Base-by-base conservation (phyloP, 1,284 basidiomycete genomes). In the Cutaneotrichosporon sp. region DNA sequence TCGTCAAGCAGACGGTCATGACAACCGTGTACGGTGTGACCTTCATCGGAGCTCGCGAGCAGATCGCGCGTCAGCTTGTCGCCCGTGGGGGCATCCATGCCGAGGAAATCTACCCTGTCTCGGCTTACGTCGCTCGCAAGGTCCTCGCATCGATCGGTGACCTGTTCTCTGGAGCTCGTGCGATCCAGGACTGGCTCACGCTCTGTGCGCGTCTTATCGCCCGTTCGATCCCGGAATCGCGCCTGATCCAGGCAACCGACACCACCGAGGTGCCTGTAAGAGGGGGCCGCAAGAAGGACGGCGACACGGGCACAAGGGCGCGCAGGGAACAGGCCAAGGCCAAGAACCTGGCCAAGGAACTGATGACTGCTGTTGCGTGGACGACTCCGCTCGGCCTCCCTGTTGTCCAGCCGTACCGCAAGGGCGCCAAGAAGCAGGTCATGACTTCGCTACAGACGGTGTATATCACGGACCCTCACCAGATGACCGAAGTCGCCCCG, bases 1-100 rank as follows among this genome's bases (percentile, higher is more conserved):
- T 98, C 30, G 96, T 99, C 72, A 99, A 99, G 84, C 96, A 99
- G 83, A 98, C 96, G 21, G 92, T 98, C 72, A 99, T 99, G 97
- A 99, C 97, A 0, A 99, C 97, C 11, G 97, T 99, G 42, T 99
- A 99, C 77, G 96, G 77, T 51, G 96, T 99, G 26, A 99, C 96
- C 0, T 97, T 90, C 79, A 83, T 98, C 62, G 97, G 96, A 40
- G 97, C 96, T 31, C 88, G 94, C 63, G 92, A 94, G 34, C 97
- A 99, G 81, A 97, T 98, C 64, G 90, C 92, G 81, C 90, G 83
- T 73, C 95, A 98, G 82, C 83, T 99, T 47, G 86, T 85, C 68
- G 91, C 91, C 60, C 84, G 89, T 58, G 86, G 86, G 40, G 90
- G 90, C 68, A 84, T 97, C 42, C 84, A 86, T 0, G 80, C 85